Evolutionary conservation across 352 stramenopile genomes (phyloP).

Genomic region (Globisporangium parvum): DNA sequence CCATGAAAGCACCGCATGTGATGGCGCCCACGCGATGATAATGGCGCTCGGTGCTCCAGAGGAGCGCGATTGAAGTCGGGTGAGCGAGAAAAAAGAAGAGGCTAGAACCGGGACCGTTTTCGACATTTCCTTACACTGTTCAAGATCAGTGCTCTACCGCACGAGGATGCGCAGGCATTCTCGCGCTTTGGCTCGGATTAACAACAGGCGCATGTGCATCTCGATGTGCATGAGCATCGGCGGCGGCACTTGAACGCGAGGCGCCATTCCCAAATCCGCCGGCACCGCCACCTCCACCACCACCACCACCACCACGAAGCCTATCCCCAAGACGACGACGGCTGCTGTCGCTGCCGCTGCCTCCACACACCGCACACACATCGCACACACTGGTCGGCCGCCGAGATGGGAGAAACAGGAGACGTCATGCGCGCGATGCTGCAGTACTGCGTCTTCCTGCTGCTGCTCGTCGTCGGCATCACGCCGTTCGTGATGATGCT

Average conservation of each 20-base stretch:
- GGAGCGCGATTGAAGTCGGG: not conserved
- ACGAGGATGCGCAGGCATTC: not conserved
- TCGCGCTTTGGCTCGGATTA: too few relatives aligned
- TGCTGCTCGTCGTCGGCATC: slow-evolving; percentile 35
- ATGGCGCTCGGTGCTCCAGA: too few relatives aligned
- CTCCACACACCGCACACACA: not conserved
- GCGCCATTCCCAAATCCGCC: not conserved
- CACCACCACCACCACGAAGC: not conserved
- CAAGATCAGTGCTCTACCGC: not conserved
- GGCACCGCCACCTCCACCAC: too few relatives aligned
- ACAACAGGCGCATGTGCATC: too few relatives aligned
- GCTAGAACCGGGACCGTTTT: not conserved
- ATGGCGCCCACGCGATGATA: not conserved
- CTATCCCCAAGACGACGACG: too few relatives aligned
- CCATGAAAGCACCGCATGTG: not conserved
- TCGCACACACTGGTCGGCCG: not conserved
- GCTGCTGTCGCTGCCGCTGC: not conserved
- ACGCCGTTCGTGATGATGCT: slow-evolving; percentile 42
- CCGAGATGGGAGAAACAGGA: slow-evolving; percentile 6
- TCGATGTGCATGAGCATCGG: too few relatives aligned
- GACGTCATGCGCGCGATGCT: slow-evolving; percentile 28
- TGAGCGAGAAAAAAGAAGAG: not conserved
- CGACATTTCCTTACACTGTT: not conserved
- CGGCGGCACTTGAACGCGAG: too few relatives aligned
- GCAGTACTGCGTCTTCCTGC: slow-evolving; percentile 41